These are phyloP conservation scores for Trametes cingulata DNA, from an alignment of 768 basidiomycete genomes.

Conservation along the genomic window DNA sequence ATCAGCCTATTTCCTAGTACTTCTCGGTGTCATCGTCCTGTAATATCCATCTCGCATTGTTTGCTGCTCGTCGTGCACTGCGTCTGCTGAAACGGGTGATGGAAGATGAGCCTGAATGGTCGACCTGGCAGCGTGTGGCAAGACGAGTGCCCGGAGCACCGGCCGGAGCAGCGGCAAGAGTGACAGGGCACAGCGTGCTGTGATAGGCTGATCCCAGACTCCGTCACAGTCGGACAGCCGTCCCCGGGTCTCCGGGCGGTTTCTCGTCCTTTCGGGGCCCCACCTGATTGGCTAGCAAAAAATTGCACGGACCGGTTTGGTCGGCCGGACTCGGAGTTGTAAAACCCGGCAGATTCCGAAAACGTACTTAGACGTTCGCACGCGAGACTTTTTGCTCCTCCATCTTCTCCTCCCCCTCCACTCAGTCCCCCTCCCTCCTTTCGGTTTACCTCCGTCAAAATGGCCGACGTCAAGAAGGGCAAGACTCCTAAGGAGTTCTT, in stretches of 20 bases:
- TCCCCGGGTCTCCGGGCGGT: not conserved
- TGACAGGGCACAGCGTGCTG: not conserved
- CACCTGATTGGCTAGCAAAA: slow-evolving; percentile 19
- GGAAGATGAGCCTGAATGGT: slow-evolving; percentile 7
- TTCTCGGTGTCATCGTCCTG: slow-evolving; percentile 4
- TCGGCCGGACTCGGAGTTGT: slow-evolving; percentile 20
- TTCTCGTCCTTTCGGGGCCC: not conserved
- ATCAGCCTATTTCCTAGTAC: slow-evolving; percentile 9
- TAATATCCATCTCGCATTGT: slow-evolving; percentile 1
- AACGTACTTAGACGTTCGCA: slow-evolving; percentile 28
- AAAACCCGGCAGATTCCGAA: slow-evolving; percentile 26
- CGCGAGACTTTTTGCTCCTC: slow-evolving; percentile 37
- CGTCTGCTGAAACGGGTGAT: not conserved
- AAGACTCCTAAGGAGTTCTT: slow-evolving; percentile 93
- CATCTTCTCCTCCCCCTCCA: slow-evolving; percentile 50
- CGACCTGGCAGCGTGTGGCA: not conserved
- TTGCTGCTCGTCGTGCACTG: not conserved
- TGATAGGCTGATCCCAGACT: slow-evolving; percentile 7
- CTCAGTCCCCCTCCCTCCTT: slow-evolving; percentile 44
- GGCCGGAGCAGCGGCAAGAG: not conserved
- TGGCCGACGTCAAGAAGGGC: slow-evolving; percentile 81
- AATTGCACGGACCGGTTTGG: slow-evolving; percentile 12
- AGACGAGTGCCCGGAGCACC: not conserved
- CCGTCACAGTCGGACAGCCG: slow-evolving; percentile 10
- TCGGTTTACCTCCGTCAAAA: slow-evolving; percentile 53